Evolutionary conservation across 2,329 filamentous ascomycete species (phyloP).

Genomic region (Penicillium aurantiogriseum): DNA sequence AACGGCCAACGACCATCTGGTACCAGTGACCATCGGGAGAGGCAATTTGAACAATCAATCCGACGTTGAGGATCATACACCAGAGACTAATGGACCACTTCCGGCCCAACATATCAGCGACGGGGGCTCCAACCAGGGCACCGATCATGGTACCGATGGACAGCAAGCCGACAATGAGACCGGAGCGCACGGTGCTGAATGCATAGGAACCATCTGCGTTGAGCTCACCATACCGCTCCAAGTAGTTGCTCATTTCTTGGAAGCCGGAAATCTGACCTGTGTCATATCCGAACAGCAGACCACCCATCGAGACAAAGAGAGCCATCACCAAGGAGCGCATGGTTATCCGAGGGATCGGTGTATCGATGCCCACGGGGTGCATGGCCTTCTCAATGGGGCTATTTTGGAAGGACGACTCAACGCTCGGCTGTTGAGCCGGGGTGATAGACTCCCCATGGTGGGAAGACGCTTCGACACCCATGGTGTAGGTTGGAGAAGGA

Average conservation of each 20-base stretch:
- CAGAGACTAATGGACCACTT: conserved; percentile 45
- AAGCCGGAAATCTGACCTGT: conserved; percentile 49
- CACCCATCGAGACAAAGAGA: conserved; percentile 48
- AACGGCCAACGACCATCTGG: conserved; percentile 45
- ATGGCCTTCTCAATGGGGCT: conserved; percentile 25
- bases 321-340: conserved; percentile 42
- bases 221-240: conserved; percentile 39
- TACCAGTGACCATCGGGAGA: conserved; percentile 40
- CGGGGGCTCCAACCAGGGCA: conserved; percentile 40
- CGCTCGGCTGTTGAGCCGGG: conserved; percentile 27
- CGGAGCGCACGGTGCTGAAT: conserved; percentile 43
- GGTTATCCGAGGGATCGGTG: conserved; percentile 37
- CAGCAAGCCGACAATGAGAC: conserved; percentile 44
- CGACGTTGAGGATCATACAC: conserved; percentile 43
- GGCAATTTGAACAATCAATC: conserved; percentile 46
- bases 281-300: conserved; percentile 47
- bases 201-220: conserved; percentile 31
- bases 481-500: conserved; percentile 12
- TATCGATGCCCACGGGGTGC: conserved; percentile 27
- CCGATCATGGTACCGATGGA: conserved; percentile 47
- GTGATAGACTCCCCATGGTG: conserved; percentile 35
- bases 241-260: conserved; percentile 44
- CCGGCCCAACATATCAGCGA: conserved; percentile 44
- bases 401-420: conserved; percentile 23
- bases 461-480: conserved; percentile 32